A percentile compares a stretch with the other conserved stretches of the same genome.
Evolutionary conservation across 768 basidiomycete species (phyloP).

Genomic region (Mycena latifolia): DNA sequence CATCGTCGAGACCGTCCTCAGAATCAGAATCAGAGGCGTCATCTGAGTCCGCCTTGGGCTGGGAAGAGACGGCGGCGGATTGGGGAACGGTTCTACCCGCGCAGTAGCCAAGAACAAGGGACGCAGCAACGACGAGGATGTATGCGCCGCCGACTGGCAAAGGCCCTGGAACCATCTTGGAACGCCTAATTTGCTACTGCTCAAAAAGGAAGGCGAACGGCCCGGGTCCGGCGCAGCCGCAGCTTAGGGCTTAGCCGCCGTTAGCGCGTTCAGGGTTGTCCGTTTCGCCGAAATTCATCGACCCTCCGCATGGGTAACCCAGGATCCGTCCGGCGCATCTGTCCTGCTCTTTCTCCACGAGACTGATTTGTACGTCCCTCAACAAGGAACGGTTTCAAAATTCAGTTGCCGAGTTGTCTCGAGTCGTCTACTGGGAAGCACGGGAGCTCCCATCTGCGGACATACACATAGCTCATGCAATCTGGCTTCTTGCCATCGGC

Average conservation of each 20-base stretch:
- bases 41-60: constrained; percentile 22
- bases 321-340: constrained; percentile 28
- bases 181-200: too few species aligned
- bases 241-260: too few species aligned
- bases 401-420: neutral
- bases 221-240: neutral
- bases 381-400: neutral
- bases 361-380: constrained; percentile 16
- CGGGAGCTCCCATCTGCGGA: neutral
- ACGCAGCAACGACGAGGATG: constrained; percentile 46
- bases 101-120: constrained; percentile 57
- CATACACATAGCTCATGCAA: too few species aligned
- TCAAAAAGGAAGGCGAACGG: neutral
- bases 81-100: constrained; percentile 38
- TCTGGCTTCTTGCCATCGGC: neutral
- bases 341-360: constrained; percentile 13
- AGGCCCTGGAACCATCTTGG: too few species aligned
- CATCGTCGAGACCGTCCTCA: constrained; percentile 36
- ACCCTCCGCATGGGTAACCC: neutral
- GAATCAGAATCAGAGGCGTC: constrained; percentile 41
- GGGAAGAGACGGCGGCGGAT: neutral
- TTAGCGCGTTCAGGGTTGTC: neutral
- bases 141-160: constrained; percentile 40
- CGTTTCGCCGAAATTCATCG: neutral
- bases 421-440: neutral